These are phyloP conservation scores for Diacronema lutheri DNA, from an alignment of 78 protist genomes.

Conservation along the genomic window DNA sequence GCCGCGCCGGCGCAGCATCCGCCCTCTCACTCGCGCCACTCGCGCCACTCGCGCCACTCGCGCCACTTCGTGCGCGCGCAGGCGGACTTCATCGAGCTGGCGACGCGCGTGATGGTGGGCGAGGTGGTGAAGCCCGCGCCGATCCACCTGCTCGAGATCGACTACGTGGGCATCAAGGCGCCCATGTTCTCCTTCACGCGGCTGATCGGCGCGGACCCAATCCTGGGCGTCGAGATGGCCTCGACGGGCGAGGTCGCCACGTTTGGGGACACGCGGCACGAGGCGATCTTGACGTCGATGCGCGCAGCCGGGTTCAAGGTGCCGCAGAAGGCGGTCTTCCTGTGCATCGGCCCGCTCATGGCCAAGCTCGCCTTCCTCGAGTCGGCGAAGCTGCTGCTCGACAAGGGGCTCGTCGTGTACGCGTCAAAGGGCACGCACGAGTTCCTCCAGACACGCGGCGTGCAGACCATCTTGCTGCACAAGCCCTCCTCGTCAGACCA, in stretches of 20 bases:
- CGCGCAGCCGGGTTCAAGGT: constrained; percentile 76
- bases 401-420: constrained; percentile 53
- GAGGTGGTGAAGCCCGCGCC: background rate
- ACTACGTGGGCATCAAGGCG: constrained; percentile 79
- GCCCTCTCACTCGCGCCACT: background rate
- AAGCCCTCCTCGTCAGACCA: background rate
- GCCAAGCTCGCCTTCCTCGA: constrained; percentile 77
- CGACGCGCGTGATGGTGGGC: constrained; percentile 52
- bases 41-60: background rate
- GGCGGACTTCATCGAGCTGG: constrained; percentile 66
- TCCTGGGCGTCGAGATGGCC: constrained; percentile 96
- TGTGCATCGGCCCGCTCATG: constrained; percentile 81
- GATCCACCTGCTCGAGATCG: constrained; percentile 5
- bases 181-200: constrained; percentile 96
- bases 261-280: constrained; percentile 56
- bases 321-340: constrained; percentile 60
- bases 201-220: constrained; percentile 80
- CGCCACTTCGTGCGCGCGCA: background rate
- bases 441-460: constrained; percentile 53
- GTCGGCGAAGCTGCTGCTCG: constrained; percentile 49
- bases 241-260: constrained; percentile 94
- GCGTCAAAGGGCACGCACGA: constrained; percentile 76
- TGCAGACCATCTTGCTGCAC: constrained; percentile 15
- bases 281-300: constrained; percentile 92
- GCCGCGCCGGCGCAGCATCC: background rate